Base-by-base conservation (phyloP, 768 basidiomycete genomes). In the Hypholoma sublateritium region DNA sequence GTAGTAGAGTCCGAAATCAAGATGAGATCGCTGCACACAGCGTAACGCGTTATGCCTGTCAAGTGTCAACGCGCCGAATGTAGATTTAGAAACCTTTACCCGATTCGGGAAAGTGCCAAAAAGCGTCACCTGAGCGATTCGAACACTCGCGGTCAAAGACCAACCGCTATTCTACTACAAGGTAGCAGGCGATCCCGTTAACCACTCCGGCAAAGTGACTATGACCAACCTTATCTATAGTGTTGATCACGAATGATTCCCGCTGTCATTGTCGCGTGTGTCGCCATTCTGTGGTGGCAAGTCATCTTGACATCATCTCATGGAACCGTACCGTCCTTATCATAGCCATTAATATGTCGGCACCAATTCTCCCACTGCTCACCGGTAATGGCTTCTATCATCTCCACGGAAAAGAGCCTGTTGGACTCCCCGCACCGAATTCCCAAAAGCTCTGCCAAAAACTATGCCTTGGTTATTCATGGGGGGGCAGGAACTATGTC, bases 151-250 rank as follows among this genome's bases (percentile, higher is more conserved):
- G 73, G 72, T 70, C 74, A 74, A 74, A 74, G 75, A 70, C 72
- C 73, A 77, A 74, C 74, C 75, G 74, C 75, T 76, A 53, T 49
- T 57, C 65, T 69, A 64, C 61, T 60, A 58, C 56, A 37, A 34
- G 24, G 60, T 87, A 86, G 84, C 85, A 86, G 86, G 85, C 83
- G 81, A 85, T 84, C 83, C 84, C 84, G 85, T 89, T 91, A 90
- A 91, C 89, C 89, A 91, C 89, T 91, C 89, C 88, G 89, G 89
- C 88, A 91, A 91, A 89, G 89, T 89, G 87, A 88, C 87, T 58
- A 44, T n/a, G 49, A 21, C 25, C 0, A 45, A n/a, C 25, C 13
- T 42, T 19, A 37, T 41, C 37, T 25, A 24, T 42, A 8, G 5
- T 7, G n/a, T 9, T 9, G 9, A 32, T 32, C 28, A 7, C 28